phyloP scores from a whole-genome alignment of 1,284 basidiomycete genomes.

The Wallemia ichthyophaga region DNA sequence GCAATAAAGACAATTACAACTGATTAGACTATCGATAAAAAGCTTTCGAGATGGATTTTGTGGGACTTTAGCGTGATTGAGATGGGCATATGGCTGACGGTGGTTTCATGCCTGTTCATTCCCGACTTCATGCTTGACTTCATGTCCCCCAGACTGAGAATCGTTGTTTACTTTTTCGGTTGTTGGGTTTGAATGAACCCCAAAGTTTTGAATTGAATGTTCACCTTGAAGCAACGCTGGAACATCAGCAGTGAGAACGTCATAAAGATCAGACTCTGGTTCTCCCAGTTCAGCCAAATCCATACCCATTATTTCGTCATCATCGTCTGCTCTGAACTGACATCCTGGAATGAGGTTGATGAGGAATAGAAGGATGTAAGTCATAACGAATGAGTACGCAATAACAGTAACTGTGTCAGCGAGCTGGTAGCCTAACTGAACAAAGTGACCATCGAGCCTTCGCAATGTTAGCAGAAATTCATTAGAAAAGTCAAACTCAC shows the following conservation, averaged over 20 bases:
- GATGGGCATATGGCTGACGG: too few relatives aligned
- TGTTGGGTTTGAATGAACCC: neutral
- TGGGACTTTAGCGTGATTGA: too few relatives aligned
- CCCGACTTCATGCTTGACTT: too few relatives aligned
- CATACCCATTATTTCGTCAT: slow-evolving; percentile 67
- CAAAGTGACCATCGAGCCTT: slow-evolving; percentile 62
- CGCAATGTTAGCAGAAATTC: neutral
- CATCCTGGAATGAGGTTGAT: slow-evolving; percentile 78
- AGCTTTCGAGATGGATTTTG: too few relatives aligned
- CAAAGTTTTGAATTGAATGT: neutral
- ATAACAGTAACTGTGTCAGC: slow-evolving; percentile 47
- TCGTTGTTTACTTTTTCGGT: neutral
- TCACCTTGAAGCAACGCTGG: neutral
- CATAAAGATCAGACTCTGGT: slow-evolving; percentile 69
- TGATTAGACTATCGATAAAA: too few relatives aligned
- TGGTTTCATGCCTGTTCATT: too few relatives aligned
- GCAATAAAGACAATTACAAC: too few relatives aligned
- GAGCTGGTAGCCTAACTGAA: slow-evolving; percentile 62
- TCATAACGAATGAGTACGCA: slow-evolving; percentile 42
- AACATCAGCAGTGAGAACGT: slow-evolving; percentile 24
- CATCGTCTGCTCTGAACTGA: slow-evolving; percentile 44
- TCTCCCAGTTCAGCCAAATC: slow-evolving; percentile 87
- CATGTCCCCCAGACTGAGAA: too few relatives aligned
- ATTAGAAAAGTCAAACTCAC: neutral
- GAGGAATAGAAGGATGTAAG: slow-evolving; percentile 49